Conservation (phyloP, 179 eudicot species). For the Sideroxylon spinosum region DNA sequence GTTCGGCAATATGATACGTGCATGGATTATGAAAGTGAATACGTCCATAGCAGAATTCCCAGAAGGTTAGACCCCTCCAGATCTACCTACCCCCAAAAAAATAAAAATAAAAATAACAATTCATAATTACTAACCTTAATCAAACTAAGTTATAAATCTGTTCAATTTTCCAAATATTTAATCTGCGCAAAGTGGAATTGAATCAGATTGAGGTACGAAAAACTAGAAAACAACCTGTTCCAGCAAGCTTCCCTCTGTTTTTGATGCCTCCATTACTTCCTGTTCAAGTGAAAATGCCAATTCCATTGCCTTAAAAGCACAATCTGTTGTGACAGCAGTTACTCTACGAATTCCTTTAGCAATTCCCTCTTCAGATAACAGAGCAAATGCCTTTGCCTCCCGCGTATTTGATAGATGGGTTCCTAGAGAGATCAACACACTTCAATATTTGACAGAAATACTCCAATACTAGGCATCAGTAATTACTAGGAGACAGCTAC, state of each 20-base stretch:
- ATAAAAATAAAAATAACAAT: too few relatives aligned
- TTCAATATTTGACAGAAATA: background rate
- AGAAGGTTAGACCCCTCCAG: too few relatives aligned
- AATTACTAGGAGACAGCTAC: constrained; percentile 30
- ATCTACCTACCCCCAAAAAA: too few relatives aligned
- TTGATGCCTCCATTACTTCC: constrained; percentile 70
- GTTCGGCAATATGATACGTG: too few relatives aligned
- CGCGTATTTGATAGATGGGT: constrained; percentile 90
- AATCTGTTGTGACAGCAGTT: constrained; percentile 82
- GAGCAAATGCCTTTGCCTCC: constrained; percentile 92
- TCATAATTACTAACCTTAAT: too few relatives aligned
- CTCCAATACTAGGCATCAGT: background rate
- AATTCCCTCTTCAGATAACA: constrained; percentile 92
- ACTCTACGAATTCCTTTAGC: constrained; percentile 97
- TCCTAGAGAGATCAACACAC: constrained; percentile 42
- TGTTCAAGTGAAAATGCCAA: constrained; percentile 65
- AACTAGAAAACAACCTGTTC: constrained; percentile 58
- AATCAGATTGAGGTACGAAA: background rate
- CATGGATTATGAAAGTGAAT: too few relatives aligned
- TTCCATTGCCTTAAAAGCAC: constrained; percentile 61
- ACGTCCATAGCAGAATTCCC: too few relatives aligned
- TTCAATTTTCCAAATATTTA: background rate
- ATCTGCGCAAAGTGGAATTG: background rate
- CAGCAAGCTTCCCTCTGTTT: constrained; percentile 53
- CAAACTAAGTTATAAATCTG: background rate